These are phyloP conservation scores for Rhodotorula mucilaginosa DNA, from an alignment of 1,284 basidiomycete species.

Conservation along the genomic window DNA sequence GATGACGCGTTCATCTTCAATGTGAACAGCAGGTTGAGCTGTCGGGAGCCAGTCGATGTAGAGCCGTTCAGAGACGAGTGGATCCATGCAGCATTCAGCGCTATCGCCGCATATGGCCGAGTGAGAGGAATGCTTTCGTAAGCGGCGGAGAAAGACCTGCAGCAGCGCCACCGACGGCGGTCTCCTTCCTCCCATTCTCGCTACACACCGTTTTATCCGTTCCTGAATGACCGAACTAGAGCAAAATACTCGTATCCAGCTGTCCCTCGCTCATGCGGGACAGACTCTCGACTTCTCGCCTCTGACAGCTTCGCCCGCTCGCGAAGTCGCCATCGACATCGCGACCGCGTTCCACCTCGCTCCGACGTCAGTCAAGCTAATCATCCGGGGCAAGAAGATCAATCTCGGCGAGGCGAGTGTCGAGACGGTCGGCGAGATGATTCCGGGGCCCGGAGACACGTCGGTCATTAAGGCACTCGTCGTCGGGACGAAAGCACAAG, in stretches of 20 bases:
- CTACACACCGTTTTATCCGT: neutral
- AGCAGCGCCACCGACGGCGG: neutral
- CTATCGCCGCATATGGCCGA: no score
- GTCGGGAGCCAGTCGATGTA: conserved; percentile 7
- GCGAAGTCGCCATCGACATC: conserved; percentile 15
- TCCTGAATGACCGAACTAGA: neutral
- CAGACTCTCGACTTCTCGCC: conserved; percentile 14
- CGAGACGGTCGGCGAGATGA: neutral
- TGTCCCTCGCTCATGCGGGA: conserved; percentile 16
- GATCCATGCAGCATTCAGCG: neutral
- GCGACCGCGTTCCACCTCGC: conserved; percentile 24
- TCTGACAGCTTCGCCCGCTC: conserved; percentile 1
- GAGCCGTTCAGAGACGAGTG: conserved; percentile 17
- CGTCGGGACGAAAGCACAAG: conserved; percentile 25
- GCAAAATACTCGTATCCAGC: neutral
- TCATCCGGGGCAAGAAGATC: conserved; percentile 33
- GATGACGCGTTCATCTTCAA: neutral
- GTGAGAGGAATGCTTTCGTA: neutral
- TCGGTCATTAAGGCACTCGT: conserved; percentile 31
- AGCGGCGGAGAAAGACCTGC: neutral
- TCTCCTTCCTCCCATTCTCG: neutral
- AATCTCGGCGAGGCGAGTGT: neutral
- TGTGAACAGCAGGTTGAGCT: neutral
- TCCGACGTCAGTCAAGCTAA: conserved; percentile 29
- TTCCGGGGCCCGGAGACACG: neutral